Evolutionary conservation across 1,284 basidiomycete genomes (phyloP), one percentile per base, ranked within the genome.

Genomic region (Inonotus hispidus): DNA sequence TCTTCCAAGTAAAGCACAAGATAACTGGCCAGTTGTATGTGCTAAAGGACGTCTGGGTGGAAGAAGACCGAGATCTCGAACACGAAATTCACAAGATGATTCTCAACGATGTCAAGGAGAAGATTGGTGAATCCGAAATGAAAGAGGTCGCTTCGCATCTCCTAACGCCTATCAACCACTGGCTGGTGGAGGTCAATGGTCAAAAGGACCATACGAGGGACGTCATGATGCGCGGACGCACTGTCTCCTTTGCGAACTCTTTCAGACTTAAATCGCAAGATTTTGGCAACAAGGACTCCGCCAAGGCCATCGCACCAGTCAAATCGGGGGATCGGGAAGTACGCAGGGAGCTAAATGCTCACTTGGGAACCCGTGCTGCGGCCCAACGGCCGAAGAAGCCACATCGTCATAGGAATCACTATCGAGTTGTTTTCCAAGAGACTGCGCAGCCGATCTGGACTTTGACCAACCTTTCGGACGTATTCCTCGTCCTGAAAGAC

Each of bases 31-130:
- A 46, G 52, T 41, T 14, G 25, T 54, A 16, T 46, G 43, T 23
- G 16, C 13, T 43, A 19, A 43, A 43, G 41, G 41, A 43, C 41
- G 41, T 43, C 16, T 43, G 41, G 41, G n/a, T 37, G 2, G 35
- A 47, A 19, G 59, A 60, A 29, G 59, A 60, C 11, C 43, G 53
- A 3, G 38, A 55, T 11, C 32, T 37, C 27, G 59, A 60, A 27
- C 23, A 60, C 43, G 21, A 45, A 7, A 54, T 60, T 35, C 25
- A 45, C 13, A n/a, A 60, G 1, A 19, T 29, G n/a, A 21, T 60
- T 11, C 38, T 60, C 23, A 11, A 29, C 7, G 52, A 53, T 46
- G 45, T 60, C 7, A 21, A 29, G 41, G 27, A 45, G 14, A 4
- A 49, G 7, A 37, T 16, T 3, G 52, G 52, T 32, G 19, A 10